Base-by-base conservation (phyloP, 225 moss, liverwort and hornwort species). In the Polytrichum commune region DNA sequence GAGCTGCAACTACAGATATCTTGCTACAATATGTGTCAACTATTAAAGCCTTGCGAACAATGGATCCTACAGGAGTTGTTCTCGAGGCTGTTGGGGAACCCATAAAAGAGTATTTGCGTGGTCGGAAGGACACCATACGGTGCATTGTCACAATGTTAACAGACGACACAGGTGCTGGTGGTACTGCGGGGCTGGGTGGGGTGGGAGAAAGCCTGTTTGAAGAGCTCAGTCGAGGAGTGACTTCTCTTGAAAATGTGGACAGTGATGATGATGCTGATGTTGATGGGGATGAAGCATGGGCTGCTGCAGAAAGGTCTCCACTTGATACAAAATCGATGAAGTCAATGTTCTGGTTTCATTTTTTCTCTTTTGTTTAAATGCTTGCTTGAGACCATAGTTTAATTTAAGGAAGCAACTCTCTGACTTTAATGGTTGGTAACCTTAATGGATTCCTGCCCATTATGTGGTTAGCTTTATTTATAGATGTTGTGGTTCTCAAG, bases 51-150 rank as follows among this genome's bases (percentile, higher is more conserved):
- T 79, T 98, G 69, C 90, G 98, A 75, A 90, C 89, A 13, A 86
- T 98, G 88, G 98, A 98, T 85, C 93, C 93, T 61, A 98, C 98
- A n/a, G 98, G 98, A 64, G 98, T 98, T 72, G 95, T 98, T 63
- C 82, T 98, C 74, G 98, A 98, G 79, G 98, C 93, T 69, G 95
- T 98, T 62, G 95, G 93, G 69, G 98, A 98, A 72, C 95, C 98
- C 55, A 93, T 98, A 30, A 98, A 95, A 77, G 98, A 98, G 78
- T 98, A 98, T 78, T 81, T 98, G 62, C 90, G 95, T 65, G 93
- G 91, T 61, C 91, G 98, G 77, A 98, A 98, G 73, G 98, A 98
- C 74, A 98, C 98, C 35, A 98, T 98, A 35, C 88, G 98, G 54
- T 98, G 98, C 69, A 98, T 98, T 63, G 98, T 98, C 75, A 98